Percentiles rank a stretch among this genome's conserved stretches.
Evolutionary conservation across 176 grass and related monocot genomes (phyloP).

Genomic region (Carex littledalei): DNA sequence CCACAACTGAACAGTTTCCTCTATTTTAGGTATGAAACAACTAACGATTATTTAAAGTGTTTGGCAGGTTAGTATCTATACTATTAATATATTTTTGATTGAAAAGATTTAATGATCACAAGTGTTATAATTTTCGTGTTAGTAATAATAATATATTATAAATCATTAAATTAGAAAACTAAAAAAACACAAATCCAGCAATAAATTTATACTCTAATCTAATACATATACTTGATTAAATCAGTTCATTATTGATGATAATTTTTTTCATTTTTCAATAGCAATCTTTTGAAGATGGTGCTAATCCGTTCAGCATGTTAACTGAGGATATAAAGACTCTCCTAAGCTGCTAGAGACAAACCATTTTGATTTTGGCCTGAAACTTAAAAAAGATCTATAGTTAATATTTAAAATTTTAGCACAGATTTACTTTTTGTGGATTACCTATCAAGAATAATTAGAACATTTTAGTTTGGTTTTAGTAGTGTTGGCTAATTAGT

Average conservation of each 20-base stretch:
- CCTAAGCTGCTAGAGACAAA: background rate
- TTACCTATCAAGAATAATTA: background rate
- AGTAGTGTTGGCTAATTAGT: background rate
- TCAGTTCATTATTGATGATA: background rate
- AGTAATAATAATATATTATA: background rate
- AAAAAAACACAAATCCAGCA: background rate
- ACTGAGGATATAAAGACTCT: background rate
- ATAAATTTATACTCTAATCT: background rate
- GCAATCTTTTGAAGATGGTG: background rate
- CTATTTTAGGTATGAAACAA: background rate
- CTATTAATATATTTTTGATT: background rate
- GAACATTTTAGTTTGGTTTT: background rate
- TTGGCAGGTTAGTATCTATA: background rate
- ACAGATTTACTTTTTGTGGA: background rate
- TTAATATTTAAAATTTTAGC: background rate
- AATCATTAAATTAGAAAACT: background rate
- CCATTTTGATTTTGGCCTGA: background rate
- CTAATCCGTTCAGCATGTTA: background rate
- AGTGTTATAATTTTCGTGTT: background rate
- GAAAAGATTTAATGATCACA: background rate
- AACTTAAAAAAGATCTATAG: background rate
- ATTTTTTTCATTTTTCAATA: background rate
- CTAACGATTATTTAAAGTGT: background rate
- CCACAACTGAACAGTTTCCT: background rate
- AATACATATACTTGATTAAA: background rate